phyloP scores from a whole-genome alignment of 2,329 filamentous ascomycete species.

The Aspergillus sp. region DNA sequence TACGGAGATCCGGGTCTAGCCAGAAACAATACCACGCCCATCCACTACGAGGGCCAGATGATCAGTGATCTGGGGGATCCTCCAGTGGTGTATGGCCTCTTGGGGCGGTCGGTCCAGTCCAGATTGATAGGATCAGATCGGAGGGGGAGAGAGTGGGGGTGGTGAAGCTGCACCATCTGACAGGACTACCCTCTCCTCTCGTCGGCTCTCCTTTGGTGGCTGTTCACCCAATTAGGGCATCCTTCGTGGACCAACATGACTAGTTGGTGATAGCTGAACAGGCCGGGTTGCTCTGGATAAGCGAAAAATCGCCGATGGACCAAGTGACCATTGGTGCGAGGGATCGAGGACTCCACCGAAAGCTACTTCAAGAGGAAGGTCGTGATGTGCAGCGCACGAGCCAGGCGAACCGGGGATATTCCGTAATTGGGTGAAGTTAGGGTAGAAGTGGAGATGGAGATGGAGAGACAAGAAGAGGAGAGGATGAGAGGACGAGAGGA shows the following conservation, averaged over 20 bases:
- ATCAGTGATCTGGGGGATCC: too few relatives aligned
- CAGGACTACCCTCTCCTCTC: too few relatives aligned
- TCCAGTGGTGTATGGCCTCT: too few relatives aligned
- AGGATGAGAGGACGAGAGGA: neutral
- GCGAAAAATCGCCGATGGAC: too few relatives aligned
- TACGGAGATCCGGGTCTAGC: too few relatives aligned
- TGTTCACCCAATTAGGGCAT: neutral
- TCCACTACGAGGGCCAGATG: too few relatives aligned
- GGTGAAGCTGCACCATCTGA: too few relatives aligned
- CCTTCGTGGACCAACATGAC: neutral
- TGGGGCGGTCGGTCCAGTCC: neutral
- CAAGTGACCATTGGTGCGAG: neutral
- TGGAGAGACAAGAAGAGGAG: neutral
- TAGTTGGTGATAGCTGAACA: neutral
- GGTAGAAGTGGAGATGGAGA: neutral
- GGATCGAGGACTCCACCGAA: neutral
- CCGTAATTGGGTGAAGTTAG: neutral
- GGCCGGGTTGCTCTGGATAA: too few relatives aligned
- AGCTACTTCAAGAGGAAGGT: neutral
- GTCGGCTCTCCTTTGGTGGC: too few relatives aligned
- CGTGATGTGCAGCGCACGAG: constrained; percentile 2
- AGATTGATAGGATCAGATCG: neutral
- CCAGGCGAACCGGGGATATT: neutral
- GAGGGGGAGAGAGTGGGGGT: neutral
- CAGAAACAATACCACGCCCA: too few relatives aligned